Percentiles rank a stretch among this genome's conserved stretches.
These are phyloP conservation scores for Acanthamoeba triangularis DNA, from an alignment of 208 protist genomes.

Conservation along the genomic window DNA sequence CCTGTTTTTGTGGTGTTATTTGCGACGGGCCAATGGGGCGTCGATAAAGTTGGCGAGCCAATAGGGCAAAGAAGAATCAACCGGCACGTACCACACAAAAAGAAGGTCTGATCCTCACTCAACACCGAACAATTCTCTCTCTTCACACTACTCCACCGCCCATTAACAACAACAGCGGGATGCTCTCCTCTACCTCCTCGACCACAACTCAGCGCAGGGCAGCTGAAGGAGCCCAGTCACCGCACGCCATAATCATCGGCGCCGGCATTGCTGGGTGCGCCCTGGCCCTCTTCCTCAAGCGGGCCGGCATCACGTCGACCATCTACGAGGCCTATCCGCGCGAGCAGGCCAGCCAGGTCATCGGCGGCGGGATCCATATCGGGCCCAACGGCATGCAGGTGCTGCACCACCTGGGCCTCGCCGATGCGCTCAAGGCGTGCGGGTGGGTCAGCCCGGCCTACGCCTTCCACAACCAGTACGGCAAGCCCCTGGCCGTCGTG, in stretches of 20 bases:
- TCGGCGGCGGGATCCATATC: not conserved
- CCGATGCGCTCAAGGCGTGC: not conserved
- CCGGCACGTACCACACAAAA: too few relatives aligned
- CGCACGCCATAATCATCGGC: not conserved
- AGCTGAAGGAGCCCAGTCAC: not conserved
- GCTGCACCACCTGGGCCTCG: not conserved
- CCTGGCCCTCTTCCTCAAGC: not conserved
- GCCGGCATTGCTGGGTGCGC: not conserved
- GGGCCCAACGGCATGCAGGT: conserved; percentile 26
- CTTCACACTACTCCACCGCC: too few relatives aligned
- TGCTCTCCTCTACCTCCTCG: too few relatives aligned
- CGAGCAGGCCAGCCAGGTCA: not conserved
- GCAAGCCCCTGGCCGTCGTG: not conserved
- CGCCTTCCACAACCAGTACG: not conserved
- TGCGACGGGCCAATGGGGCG: too few relatives aligned
- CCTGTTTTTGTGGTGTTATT: too few relatives aligned
- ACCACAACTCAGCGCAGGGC: too few relatives aligned
- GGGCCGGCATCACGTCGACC: not conserved
- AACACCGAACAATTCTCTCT: too few relatives aligned
- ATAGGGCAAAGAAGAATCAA: too few relatives aligned
- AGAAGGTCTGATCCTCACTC: too few relatives aligned
- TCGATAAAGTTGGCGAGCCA: too few relatives aligned
- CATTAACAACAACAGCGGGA: too few relatives aligned
- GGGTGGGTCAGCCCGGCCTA: not conserved
- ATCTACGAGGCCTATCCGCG: conserved; percentile 12